Percentiles rank a stretch among this genome's conserved stretches.
phyloP scores from a whole-genome alignment of 176 grass and related monocot species.

The Rhipidocladum racemiflorum region DNA sequence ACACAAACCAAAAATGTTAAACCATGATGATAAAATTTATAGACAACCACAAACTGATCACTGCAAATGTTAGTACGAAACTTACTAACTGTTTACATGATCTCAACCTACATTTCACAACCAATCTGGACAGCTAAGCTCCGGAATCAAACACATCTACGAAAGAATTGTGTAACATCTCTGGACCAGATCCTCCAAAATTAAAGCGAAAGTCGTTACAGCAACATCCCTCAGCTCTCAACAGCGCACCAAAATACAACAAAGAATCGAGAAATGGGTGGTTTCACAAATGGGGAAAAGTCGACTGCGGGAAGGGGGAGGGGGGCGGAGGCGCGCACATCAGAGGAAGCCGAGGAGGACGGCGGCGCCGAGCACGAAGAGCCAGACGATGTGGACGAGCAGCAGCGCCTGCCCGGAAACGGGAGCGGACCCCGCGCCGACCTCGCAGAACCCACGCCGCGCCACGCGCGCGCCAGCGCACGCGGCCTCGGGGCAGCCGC shows the following conservation, averaged over 20 bases:
- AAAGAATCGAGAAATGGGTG: background rate
- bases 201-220: constrained; percentile 14
- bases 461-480: constrained; percentile 70
- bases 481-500: constrained; percentile 75
- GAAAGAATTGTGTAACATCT: constrained; percentile 33
- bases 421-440: constrained; percentile 57
- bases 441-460: constrained; percentile 73
- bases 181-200: constrained; percentile 17
- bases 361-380: constrained; percentile 77
- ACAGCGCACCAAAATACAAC: background rate
- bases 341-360: constrained; percentile 88
- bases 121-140: constrained; percentile 9
- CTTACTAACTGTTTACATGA: constrained; percentile 39
- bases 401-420: constrained; percentile 78
- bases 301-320: background rate
- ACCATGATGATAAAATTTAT: background rate
- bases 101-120: constrained; percentile 4
- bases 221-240: background rate
- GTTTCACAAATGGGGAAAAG: background rate
- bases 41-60: background rate
- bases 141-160: background rate
- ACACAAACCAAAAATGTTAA: background rate
- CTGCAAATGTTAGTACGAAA: constrained; percentile 15
- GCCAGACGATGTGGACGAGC: constrained; percentile 92
- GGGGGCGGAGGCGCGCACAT: background rate